Base-by-base conservation (phyloP, 257 asterid genomes). In the Euphrasia confusa region DNA sequence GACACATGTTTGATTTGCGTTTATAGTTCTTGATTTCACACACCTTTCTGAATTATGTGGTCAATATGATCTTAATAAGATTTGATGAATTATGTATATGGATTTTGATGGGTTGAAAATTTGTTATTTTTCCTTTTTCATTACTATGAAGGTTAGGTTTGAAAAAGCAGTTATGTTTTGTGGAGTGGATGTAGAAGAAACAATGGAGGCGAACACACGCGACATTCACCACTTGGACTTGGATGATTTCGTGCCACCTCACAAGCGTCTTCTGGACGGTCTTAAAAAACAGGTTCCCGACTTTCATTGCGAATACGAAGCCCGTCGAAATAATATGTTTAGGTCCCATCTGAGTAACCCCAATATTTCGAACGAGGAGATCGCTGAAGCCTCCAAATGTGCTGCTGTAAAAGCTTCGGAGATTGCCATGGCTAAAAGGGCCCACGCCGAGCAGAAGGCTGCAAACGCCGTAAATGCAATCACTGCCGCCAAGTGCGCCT, bases 211-310 rank as follows among this genome's bases (percentile, higher is more conserved):
- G 49, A 82, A 81, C 68, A 66, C 58, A 11, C 79, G 82, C 68
- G 86, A 80, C 65, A 62, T 67, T 54, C 78, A 77, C 66, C 78
- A 80, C 74, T 79, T 82, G 83, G 88, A 84, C 44, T 71, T 87
- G 7, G 90, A 87, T 74, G 90, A 84, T 47, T 94, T 74, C 67
- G 74, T 87, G 72, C 95, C 95, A 7, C 95, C 95, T 21, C 77
- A 93, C 40, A 87, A 87, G 68, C 81, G 95, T 15, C 84, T 84
- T 53, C 75, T 87, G 32, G 95, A 94, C 3, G 95, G 88, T 47
- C 56, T 84, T 72, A 87, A 80, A 77, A 84, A 81, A 52, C 95
- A 82, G 74, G 75, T 60, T 63, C 78, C 75, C 21, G 95, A 86
- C 68, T 72, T 66, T 64, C 77, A 68, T 78, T 69, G 63, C 30